These are phyloP conservation scores for Geopyxis carbonaria DNA, from an alignment of 495 filamentous ascomycete species.

Conservation along the genomic window DNA sequence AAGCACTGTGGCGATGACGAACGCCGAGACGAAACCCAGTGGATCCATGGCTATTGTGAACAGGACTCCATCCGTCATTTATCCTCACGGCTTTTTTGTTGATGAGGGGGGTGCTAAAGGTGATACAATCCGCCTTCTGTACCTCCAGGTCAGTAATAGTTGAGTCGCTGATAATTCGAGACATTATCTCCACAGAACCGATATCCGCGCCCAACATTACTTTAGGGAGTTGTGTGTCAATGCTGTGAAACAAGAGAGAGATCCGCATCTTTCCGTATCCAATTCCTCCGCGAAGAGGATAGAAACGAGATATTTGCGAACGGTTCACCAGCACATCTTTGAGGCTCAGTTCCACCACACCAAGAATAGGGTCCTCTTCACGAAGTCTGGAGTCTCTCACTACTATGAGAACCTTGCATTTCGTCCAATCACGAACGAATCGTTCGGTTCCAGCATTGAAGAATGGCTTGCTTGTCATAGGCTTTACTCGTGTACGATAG, in stretches of 20 bases:
- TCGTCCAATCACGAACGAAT: slow-evolving; percentile 49
- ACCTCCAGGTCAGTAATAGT: slow-evolving; percentile 16
- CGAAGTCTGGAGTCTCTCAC: slow-evolving; percentile 48
- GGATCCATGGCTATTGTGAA: slow-evolving; percentile 2
- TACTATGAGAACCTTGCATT: slow-evolving; percentile 44
- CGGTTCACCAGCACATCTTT: slow-evolving; percentile 36
- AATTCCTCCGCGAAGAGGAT: slow-evolving; percentile 45
- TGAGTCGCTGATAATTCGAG: slow-evolving; percentile 20
- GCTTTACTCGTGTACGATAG: slow-evolving; percentile 54
- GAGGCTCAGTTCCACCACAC: slow-evolving; percentile 48
- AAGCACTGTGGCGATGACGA: slow-evolving; percentile 42
- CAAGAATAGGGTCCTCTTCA: slow-evolving; percentile 49
- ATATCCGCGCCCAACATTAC: slow-evolving; percentile 47
- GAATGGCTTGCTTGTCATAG: slow-evolving; percentile 59
- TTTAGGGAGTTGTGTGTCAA: slow-evolving; percentile 38
- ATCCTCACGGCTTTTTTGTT: slow-evolving; percentile 7
- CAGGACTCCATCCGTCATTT: slow-evolving; percentile 10
- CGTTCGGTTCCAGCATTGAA: slow-evolving; percentile 63
- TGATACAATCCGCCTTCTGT: slow-evolving; percentile 13
- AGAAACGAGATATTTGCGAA: slow-evolving; percentile 44
- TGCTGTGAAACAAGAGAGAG: slow-evolving; percentile 51
- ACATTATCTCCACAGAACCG: slow-evolving; percentile 43
- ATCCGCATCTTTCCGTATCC: slow-evolving; percentile 49
- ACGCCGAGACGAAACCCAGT: slow-evolving; percentile 31
- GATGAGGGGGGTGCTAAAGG: slow-evolving; percentile 12